Base-by-base conservation (phyloP, 164 flowering plant genomes). In the Nelumbo lutea region DNA sequence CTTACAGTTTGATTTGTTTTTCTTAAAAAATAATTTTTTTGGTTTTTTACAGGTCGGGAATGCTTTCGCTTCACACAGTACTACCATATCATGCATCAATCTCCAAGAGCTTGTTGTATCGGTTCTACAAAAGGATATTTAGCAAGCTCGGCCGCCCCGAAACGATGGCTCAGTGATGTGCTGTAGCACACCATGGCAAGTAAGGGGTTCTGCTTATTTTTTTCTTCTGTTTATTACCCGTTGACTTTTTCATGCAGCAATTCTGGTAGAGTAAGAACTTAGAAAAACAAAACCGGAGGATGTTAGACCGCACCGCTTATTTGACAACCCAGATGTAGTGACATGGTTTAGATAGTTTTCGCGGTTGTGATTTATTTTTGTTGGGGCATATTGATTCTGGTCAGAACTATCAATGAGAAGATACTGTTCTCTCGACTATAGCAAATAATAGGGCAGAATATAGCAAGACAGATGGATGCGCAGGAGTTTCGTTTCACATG, bases 61-160 rank as follows among this genome's bases (percentile, higher is more conserved):
- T 70, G 96, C 95, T 1, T 91, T 91, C 69, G 91, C n/a, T 86
- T 60, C 82, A 78, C 38, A n/a, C 91, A 87, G 67, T 91, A 91
- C 68, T 91, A 89, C 74, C 85, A 74, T 48, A 87, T 89, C 50
- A 76, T 89, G 78, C 88, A 87, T 45, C 82, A 83, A 41, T 87
- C 89, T 0, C 93, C 96, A 2, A n/a, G 86, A 77, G 76, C 83
- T 27, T 27, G 27, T n/a, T 27, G 27, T 27, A 27, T 27, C 27
- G 27, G 27, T 27, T 27, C 27, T 27, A 27, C 68, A 88, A n/a
- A n/a, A 87, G 73, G 89, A 89, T 27, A 51, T 39, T n/a, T 14
- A 91, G 93, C 68, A 83, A 77, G 77, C 80, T 91, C 45, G 85
- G 93, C 47, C 91, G 95, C 27, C 87, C 85, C 1, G 87, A 77